These are phyloP conservation scores for Yamadazyma sp. DNA, from an alignment of 805 yeast species.

Conservation along the genomic window DNA sequence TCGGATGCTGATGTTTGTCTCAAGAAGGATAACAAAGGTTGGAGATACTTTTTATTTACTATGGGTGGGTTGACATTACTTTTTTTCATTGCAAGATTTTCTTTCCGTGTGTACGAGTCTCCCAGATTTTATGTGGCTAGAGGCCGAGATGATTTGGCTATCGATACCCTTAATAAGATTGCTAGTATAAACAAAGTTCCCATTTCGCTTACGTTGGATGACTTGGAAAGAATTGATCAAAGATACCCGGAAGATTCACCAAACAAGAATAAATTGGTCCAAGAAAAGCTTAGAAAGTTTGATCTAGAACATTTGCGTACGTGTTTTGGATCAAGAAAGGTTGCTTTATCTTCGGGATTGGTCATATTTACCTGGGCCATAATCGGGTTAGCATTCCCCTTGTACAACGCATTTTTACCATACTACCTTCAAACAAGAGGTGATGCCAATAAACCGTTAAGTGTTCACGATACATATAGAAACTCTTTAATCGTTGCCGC, in stretches of 20 bases:
- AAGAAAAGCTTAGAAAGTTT: conserved; percentile 28
- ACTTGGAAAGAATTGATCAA: conserved; percentile 45
- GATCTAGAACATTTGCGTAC: conserved; percentile 40
- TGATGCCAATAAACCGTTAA: conserved; percentile 24
- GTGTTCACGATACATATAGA: conserved; percentile 33
- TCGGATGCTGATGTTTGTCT: conserved; percentile 37
- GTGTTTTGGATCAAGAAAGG: conserved; percentile 46
- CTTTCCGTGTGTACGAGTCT: conserved; percentile 48
- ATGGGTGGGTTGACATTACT: conserved; percentile 51
- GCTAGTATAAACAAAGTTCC: conserved; percentile 46
- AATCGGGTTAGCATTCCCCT: conserved; percentile 58
- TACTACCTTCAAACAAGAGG: conserved; percentile 48
- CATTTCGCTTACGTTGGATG: conserved; percentile 45
- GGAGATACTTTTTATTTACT: conserved; percentile 59
- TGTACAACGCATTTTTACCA: conserved; percentile 55
- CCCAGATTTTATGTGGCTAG: conserved; percentile 47
- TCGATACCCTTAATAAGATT: conserved; percentile 40
- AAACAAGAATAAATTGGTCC: conserved; percentile 20
- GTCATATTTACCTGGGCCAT: conserved; percentile 53
- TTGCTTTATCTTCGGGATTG: conserved; percentile 45
- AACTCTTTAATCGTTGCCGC: conserved; percentile 32
- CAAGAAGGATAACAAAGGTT: conserved; percentile 54
- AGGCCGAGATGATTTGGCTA: conserved; percentile 46
- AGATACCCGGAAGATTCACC: conserved; percentile 12
- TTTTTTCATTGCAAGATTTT: conserved; percentile 36